A percentile compares a stretch with the other conserved stretches of the same genome.
These are phyloP conservation scores for Lichtheimia ornata DNA, from an alignment of 371 early-diverging fungal species.

Conservation along the genomic window DNA sequence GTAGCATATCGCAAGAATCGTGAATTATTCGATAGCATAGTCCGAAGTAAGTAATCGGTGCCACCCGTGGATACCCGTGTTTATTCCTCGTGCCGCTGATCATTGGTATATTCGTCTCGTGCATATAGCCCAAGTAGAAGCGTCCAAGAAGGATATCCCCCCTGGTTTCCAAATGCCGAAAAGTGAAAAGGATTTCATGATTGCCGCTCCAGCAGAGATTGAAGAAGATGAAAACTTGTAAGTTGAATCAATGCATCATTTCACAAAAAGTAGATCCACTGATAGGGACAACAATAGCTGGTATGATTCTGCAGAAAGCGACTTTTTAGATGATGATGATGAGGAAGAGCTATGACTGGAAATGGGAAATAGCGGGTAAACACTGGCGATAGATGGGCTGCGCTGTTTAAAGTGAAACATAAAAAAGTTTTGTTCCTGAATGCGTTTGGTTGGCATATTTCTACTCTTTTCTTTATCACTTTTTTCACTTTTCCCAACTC, in stretches of 20 bases:
- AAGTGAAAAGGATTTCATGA: constrained; percentile 48
- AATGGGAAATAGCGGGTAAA: not conserved
- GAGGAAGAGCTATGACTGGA: constrained; percentile 18
- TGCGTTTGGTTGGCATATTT: not conserved
- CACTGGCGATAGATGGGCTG: not conserved
- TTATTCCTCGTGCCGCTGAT: not conserved
- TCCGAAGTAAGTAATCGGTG: constrained; percentile 47
- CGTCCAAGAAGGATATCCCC: constrained; percentile 56
- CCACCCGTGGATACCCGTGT: not conserved
- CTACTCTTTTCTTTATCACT: not conserved
- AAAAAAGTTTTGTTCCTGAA: constrained; percentile 3
- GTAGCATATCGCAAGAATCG: constrained; percentile 81
- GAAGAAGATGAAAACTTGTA: constrained; percentile 56
- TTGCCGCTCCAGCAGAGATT: constrained; percentile 41
- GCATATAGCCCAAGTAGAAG: constrained; percentile 51
- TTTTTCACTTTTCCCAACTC: not conserved
- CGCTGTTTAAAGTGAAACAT: not conserved
- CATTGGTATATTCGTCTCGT: constrained; percentile 2
- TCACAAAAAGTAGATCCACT: not conserved
- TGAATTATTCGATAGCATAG: constrained; percentile 67
- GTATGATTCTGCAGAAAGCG: constrained; percentile 56
- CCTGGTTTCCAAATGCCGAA: constrained; percentile 55
- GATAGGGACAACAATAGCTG: constrained; percentile 29
- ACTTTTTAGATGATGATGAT: constrained; percentile 45
- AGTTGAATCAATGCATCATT: constrained; percentile 9